Evolutionary conservation across 2,329 filamentous ascomycete species (phyloP).

Genomic region (Penicillium expansum): DNA sequence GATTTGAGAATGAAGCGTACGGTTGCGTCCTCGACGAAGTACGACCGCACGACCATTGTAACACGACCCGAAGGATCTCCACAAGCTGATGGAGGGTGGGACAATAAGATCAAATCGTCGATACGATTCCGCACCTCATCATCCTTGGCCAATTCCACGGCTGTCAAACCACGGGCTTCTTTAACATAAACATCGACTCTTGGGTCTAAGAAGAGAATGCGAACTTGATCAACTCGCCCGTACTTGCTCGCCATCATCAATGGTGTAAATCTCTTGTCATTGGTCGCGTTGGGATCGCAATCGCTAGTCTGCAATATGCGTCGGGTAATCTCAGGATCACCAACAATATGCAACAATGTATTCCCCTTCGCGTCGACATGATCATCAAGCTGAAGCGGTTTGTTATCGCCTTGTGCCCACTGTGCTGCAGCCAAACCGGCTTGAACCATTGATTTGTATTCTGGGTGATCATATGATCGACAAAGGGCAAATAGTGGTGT

Average conservation of each 20-base stretch:
- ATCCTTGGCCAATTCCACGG: constrained; percentile 94
- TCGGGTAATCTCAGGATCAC: constrained; percentile 72
- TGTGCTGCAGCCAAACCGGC: constrained; percentile 73
- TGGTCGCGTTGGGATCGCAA: constrained; percentile 91
- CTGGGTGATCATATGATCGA: constrained; percentile 87
- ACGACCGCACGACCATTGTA: constrained; percentile 89
- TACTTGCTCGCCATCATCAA: constrained; percentile 99
- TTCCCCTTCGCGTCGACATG: constrained; percentile 93
- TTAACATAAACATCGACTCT: constrained; percentile 81
- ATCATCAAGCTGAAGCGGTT: constrained; percentile 83
- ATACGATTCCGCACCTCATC: constrained; percentile 96
- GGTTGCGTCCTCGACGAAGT: constrained; percentile 95
- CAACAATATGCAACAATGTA: constrained; percentile 91
- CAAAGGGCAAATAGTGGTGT: constrained; percentile 96
- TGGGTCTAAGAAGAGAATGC: constrained; percentile 80
- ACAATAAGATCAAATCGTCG: constrained; percentile 85
- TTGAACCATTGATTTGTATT: constrained; percentile 85
- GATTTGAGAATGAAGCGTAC: constrained; percentile 93
- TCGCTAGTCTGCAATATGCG: constrained; percentile 80
- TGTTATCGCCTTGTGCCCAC: constrained; percentile 69
- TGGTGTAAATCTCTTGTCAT: constrained; percentile 91
- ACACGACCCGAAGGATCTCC: constrained; percentile 74
- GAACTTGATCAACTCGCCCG: constrained; percentile 87
- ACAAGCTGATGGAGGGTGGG: constrained; percentile 51
- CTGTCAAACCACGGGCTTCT: constrained; percentile 84